A percentile compares a stretch with the other conserved stretches of the same genome.
These are phyloP conservation scores for Cladosporium sp. DNA, from an alignment of 2,329 filamentous ascomycete genomes.

Conservation along the genomic window DNA sequence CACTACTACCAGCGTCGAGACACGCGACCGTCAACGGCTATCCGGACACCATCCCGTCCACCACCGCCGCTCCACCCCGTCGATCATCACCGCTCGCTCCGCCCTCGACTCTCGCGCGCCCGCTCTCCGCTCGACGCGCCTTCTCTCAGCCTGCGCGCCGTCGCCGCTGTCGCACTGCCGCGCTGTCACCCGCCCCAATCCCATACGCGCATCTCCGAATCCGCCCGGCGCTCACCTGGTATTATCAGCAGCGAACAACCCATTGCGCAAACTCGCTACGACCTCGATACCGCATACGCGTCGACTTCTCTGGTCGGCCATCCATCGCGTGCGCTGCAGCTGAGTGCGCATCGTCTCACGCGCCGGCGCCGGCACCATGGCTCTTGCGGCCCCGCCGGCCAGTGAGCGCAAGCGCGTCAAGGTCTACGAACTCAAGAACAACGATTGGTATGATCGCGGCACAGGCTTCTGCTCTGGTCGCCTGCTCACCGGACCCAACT, in stretches of 20 bases:
- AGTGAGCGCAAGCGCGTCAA: constrained; percentile 74
- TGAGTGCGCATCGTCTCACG: constrained; percentile 16
- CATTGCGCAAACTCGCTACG: neutral
- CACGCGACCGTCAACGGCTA: constrained; percentile 14
- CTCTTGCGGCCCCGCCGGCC: constrained; percentile 40
- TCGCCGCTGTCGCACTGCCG: constrained; percentile 12
- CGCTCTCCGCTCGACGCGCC: constrained; percentile 4
- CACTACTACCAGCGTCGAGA: neutral
- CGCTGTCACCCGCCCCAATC: constrained; percentile 8
- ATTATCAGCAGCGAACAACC: neutral
- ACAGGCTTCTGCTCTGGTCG: constrained; percentile 91
- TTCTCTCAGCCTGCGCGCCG: constrained; percentile 17
- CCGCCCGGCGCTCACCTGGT: constrained; percentile 10
- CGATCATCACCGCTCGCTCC: neutral
- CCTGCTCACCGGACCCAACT: constrained; percentile 54
- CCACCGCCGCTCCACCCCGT: constrained; percentile 2
- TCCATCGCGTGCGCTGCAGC: constrained; percentile 12
- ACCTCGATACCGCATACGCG: neutral
- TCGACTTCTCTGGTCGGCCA: neutral
- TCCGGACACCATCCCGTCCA: neutral
- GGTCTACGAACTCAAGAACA: constrained; percentile 97
- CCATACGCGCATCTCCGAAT: constrained; percentile 16
- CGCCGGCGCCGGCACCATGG: constrained; percentile 25
- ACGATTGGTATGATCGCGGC: constrained; percentile 98
- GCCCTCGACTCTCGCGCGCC: constrained; percentile 10